Percentiles rank a stretch among this genome's conserved stretches.
Evolutionary conservation across 345 rosid species (phyloP).

Genomic region (Salix brachista): DNA sequence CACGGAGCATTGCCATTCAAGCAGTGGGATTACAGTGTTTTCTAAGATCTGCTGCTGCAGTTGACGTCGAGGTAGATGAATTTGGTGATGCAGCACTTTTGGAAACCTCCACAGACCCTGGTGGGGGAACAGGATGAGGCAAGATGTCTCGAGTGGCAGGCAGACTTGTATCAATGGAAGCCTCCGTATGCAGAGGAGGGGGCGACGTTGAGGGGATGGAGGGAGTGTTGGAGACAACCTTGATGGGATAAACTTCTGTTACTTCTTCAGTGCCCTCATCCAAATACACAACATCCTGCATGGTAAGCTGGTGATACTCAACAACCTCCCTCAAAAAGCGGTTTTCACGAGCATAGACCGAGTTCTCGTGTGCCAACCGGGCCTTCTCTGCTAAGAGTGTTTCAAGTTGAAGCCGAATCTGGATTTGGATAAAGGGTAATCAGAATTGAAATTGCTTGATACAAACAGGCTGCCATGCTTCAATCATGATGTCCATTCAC

Average conservation of each 20-base stretch:
- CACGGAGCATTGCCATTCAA: conserved; percentile 1
- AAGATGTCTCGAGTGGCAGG: conserved; percentile 16
- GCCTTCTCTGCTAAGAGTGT: conserved; percentile 33
- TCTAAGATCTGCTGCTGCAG: background rate
- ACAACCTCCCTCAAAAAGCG: conserved; percentile 35
- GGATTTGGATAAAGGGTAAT: background rate
- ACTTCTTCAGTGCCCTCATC: conserved; percentile 38
- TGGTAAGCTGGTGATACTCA: conserved; percentile 35
- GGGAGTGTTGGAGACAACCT: conserved; percentile 35
- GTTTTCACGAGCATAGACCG: conserved; percentile 33
- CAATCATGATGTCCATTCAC: conserved; percentile 4
- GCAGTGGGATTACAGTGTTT: background rate
- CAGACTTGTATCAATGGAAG: conserved; percentile 17
- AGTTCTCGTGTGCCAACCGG: conserved; percentile 33
- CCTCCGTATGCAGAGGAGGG: conserved; percentile 13
- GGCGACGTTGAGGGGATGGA: conserved; percentile 9
- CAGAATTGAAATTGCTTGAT: background rate
- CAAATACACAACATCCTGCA: conserved; percentile 35
- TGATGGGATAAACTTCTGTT: conserved; percentile 44
- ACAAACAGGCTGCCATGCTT: background rate
- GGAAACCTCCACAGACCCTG: conserved; percentile 22
- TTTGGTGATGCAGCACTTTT: conserved; percentile 3
- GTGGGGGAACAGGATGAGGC: conserved; percentile 37
- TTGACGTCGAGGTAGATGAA: conserved; percentile 3
- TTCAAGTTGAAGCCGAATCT: conserved; percentile 37